phyloP scores from a whole-genome alignment of 257 asterid genomes.

The Prunella vulgaris region DNA sequence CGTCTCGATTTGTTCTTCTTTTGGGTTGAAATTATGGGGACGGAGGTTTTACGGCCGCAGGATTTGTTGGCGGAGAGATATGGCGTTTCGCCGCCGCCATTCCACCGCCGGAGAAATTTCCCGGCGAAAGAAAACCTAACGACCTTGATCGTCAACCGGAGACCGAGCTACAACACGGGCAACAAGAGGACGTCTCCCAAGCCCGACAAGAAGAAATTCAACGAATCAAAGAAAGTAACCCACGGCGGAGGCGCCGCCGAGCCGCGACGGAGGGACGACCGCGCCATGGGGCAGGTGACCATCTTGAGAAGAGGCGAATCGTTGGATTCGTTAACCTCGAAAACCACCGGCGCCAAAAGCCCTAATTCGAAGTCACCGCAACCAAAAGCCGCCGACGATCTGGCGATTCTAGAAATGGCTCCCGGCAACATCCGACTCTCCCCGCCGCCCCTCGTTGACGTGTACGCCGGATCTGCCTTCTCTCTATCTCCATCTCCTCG shows the following conservation, averaged over 20 bases:
- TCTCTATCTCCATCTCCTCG: conserved; percentile 66
- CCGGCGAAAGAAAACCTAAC: conserved; percentile 17
- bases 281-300: conserved; percentile 20
- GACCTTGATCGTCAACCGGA: conserved; percentile 23
- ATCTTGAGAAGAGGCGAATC: conserved; percentile 51
- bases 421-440: conserved; percentile 40
- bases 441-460: conserved; percentile 25
- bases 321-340: conserved; percentile 39
- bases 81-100: conserved; percentile 19
- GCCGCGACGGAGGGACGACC: conserved; percentile 31
- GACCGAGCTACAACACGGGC: conserved; percentile 8
- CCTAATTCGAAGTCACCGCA: conserved; percentile 2
- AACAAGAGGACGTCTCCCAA: conserved; percentile 30
- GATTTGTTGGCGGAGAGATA: conserved; percentile 31
- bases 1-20: neutral
- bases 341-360: conserved; percentile 20
- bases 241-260: conserved; percentile 26
- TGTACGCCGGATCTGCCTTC: conserved; percentile 71
- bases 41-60: conserved; percentile 43
- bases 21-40: conserved; percentile 28
- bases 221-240: conserved; percentile 23
- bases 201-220: conserved; percentile 32
- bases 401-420: conserved; percentile 24
- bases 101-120: conserved; percentile 34
- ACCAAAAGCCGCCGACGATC: conserved; percentile 33